Percentiles rank a stretch among this genome's conserved stretches.
Conservation (phyloP, 305 asterid genomes). For the Plantago coronopus region DNA sequence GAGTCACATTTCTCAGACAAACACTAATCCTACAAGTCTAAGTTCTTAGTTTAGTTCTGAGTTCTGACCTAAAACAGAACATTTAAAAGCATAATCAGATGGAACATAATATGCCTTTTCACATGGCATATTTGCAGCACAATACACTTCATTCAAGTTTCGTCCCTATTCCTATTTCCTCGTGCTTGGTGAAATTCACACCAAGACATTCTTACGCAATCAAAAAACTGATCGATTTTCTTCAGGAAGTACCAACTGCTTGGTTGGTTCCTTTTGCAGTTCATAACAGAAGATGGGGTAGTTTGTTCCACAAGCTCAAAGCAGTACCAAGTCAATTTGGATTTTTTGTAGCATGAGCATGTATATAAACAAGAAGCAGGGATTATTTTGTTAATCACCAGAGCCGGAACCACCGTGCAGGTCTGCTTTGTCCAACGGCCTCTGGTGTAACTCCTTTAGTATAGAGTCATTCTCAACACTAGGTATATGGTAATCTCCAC, state of each 20-base stretch:
- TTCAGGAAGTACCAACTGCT: background rate
- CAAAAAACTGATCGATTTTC: background rate
- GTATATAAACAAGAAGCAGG: background rate
- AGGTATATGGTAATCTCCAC: conserved; percentile 40
- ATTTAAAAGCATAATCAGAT: background rate
- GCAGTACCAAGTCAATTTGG: conserved; percentile 12
- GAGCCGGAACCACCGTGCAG: conserved; percentile 38
- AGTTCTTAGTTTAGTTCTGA: no score
- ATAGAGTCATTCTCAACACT: conserved; percentile 31
- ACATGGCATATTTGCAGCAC: background rate
- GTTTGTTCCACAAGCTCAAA: background rate
- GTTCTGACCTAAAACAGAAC: background rate
- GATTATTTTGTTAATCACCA: conserved; percentile 27
- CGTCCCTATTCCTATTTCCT: background rate
- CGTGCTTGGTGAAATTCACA: background rate
- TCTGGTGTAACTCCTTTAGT: conserved; percentile 44
- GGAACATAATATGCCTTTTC: background rate
- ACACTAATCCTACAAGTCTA: no score
- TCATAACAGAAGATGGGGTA: background rate
- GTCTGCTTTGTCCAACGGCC: conserved; percentile 39
- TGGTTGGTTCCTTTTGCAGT: background rate
- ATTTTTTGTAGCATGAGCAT: conserved; percentile 2
- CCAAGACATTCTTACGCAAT: conserved; percentile 4
- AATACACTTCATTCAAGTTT: background rate
- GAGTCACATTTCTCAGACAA: no score